phyloP scores from a whole-genome alignment of 495 filamentous ascomycete species.

The Astrothelium macrocarpum region DNA sequence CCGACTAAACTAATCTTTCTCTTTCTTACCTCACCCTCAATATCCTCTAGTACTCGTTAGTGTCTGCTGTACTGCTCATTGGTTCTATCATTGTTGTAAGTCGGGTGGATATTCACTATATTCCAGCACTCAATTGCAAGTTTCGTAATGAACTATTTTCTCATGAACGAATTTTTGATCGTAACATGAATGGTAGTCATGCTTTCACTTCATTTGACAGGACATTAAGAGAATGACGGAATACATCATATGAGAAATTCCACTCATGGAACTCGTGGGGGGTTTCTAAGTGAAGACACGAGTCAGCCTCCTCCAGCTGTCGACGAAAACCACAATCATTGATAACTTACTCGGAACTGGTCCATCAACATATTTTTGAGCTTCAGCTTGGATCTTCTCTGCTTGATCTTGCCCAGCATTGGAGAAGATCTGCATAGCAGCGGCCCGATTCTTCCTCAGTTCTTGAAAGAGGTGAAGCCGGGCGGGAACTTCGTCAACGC shows the following conservation, averaged over 20 bases:
- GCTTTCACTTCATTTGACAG: not conserved
- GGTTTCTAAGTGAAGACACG: not conserved
- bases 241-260: conserved; percentile 13
- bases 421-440: conserved; percentile 18
- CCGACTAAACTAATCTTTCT: no score
- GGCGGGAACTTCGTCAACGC: not conserved
- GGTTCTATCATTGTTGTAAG: no score
- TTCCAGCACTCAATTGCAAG: not conserved
- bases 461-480: conserved; percentile 9
- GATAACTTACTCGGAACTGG: conserved; percentile 14
- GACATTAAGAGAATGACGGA: not conserved
- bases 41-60: no score
- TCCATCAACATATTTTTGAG: conserved; percentile 8
- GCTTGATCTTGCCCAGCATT: conserved; percentile 19
- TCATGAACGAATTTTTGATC: no score
- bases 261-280: conserved; percentile 15
- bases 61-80: no score
- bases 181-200: not conserved
- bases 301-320: not conserved
- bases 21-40: no score
- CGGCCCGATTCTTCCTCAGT: conserved; percentile 10
- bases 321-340: no score
- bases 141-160: no score
- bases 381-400: conserved; percentile 13
- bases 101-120: not conserved